These are phyloP conservation scores for Teratosphaeria zuluensis DNA, from an alignment of 2,329 filamentous ascomycete species.

Conservation along the genomic window DNA sequence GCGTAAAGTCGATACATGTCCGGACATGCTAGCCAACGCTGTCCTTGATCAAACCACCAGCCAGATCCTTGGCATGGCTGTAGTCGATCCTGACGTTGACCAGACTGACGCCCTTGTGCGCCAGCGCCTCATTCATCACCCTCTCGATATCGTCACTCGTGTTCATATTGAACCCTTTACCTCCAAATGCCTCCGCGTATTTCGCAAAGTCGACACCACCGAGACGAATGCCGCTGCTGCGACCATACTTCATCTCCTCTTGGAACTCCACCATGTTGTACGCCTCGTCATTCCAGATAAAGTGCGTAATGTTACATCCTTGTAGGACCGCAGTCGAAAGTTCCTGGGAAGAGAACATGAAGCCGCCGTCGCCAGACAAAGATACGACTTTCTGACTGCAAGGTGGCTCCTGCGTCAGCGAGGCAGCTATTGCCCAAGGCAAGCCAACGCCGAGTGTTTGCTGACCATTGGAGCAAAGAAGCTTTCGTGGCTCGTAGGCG, in stretches of 20 bases:
- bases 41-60: conserved; percentile 30
- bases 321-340: conserved; percentile 39
- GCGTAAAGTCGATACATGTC: neutral
- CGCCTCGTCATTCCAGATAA: conserved; percentile 41
- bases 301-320: conserved; percentile 41
- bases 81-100: conserved; percentile 42
- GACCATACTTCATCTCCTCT: conserved; percentile 41
- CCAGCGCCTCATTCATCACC: conserved; percentile 37
- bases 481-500: conserved; percentile 34
- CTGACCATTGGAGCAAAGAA: conserved; percentile 41
- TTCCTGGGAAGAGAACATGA: conserved; percentile 41
- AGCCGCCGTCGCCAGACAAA: conserved; percentile 39
- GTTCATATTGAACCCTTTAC: conserved; percentile 34
- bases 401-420: conserved; percentile 33
- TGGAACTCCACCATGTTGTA: conserved; percentile 46
- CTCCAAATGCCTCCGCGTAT: conserved; percentile 39
- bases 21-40: conserved; percentile 17
- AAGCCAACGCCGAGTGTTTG: conserved; percentile 41
- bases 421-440: conserved; percentile 41
- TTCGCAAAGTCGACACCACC: conserved; percentile 41
- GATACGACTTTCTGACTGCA: conserved; percentile 37
- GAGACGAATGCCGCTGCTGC: conserved; percentile 35
- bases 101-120: conserved; percentile 33
- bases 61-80: conserved; percentile 32
- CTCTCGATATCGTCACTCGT: conserved; percentile 31